phyloP scores from a whole-genome alignment of 306 rosid species.

The Vigna nakashimae region DNA sequence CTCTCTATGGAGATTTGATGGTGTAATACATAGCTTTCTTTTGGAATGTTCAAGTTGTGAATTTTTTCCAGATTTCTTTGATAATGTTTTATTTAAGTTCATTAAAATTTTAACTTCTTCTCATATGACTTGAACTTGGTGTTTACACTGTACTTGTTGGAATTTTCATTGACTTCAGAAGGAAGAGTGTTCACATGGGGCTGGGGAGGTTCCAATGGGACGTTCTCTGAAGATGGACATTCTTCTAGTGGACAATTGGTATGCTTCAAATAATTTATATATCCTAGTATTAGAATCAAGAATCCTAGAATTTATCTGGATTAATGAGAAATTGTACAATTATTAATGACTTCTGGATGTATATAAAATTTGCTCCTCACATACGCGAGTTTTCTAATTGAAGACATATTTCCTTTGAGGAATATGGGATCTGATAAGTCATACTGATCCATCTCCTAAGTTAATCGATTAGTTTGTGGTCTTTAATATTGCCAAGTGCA shows the following conservation, averaged over 20 bases:
- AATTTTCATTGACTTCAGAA: constrained; percentile 52
- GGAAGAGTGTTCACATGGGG: constrained; percentile 95
- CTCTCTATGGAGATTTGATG: constrained; percentile 11
- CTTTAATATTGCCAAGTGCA: neutral
- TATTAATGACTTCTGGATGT: constrained; percentile 14
- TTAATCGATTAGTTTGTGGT: constrained; percentile 1
- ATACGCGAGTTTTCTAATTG: neutral
- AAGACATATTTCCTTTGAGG: constrained; percentile 1
- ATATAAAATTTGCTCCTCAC: neutral
- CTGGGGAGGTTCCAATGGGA: constrained; percentile 97
- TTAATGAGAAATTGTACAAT: constrained; percentile 20
- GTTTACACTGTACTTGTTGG: constrained; percentile 35
- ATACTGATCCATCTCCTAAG: constrained; percentile 15
- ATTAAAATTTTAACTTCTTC: constrained; percentile 35
- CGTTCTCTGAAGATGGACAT: constrained; percentile 81
- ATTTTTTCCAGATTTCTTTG: constrained; percentile 26
- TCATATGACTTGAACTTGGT: constrained; percentile 37
- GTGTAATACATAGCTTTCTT: constrained; percentile 19
- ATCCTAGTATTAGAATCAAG: constrained; percentile 22
- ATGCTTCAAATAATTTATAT: constrained; percentile 41
- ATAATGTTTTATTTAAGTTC: constrained; percentile 19
- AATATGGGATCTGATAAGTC: constrained; percentile 19
- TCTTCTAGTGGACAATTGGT: constrained; percentile 98
- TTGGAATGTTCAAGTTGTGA: neutral
- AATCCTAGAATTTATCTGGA: constrained; percentile 9